These are phyloP conservation scores for Usnea hakonensis DNA, from an alignment of 495 filamentous ascomycete genomes.

Conservation along the genomic window DNA sequence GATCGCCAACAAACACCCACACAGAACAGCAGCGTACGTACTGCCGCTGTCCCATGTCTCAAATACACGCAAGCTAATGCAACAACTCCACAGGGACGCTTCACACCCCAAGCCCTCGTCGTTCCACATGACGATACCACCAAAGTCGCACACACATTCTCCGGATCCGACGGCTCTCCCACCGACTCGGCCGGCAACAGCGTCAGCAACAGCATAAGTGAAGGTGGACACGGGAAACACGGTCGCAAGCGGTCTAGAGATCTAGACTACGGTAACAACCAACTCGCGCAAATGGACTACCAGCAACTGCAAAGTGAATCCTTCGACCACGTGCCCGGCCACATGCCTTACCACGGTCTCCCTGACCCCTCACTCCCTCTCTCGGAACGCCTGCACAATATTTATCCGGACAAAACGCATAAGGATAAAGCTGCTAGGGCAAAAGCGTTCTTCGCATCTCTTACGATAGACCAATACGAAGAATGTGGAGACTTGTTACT, in stretches of 20 bases:
- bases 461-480: slow-evolving; percentile 72
- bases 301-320: slow-evolving; percentile 21
- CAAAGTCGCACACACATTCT: slow-evolving; percentile 19
- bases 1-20: slow-evolving; percentile 18
- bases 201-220: slow-evolving; percentile 12
- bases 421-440: slow-evolving; percentile 18
- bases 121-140: slow-evolving; percentile 10
- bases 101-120: slow-evolving; percentile 9
- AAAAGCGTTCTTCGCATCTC: slow-evolving; percentile 48
- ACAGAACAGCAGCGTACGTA: slow-evolving; percentile 2
- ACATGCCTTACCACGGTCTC: slow-evolving; percentile 13
- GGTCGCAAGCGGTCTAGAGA: slow-evolving; percentile 19
- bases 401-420: slow-evolving; percentile 20
- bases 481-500: slow-evolving; percentile 76
- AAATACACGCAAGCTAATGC: slow-evolving; percentile 6
- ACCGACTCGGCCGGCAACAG: slow-evolving; percentile 17
- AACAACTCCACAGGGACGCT: slow-evolving; percentile 2
- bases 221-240: slow-evolving; percentile 8
- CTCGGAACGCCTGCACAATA: slow-evolving; percentile 15
- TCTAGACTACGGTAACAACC: slow-evolving; percentile 20
- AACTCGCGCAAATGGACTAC: slow-evolving; percentile 22
- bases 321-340: slow-evolving; percentile 21
- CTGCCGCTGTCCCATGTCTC: background rate
- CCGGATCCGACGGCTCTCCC: slow-evolving; percentile 12
- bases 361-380: slow-evolving; percentile 16